Base-by-base conservation (phyloP, 2,329 filamentous ascomycete genomes). In the Beauveria rudraprayagi region DNA sequence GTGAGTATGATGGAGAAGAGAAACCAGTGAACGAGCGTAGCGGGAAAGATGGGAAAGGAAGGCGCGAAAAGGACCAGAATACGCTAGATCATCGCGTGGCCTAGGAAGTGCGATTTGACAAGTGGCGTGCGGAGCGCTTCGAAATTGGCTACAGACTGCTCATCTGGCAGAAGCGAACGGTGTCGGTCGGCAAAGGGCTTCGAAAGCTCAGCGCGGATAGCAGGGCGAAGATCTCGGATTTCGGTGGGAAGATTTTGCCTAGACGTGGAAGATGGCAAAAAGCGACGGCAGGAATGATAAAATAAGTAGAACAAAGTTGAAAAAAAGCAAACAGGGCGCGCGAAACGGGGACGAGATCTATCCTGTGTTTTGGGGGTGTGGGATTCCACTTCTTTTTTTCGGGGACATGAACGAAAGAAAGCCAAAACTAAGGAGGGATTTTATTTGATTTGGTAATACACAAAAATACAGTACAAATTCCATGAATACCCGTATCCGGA, bases 291-390 rank as follows among this genome's bases (percentile, higher is more conserved):
- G 34, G 11, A 37, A 37, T 37, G 34, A 16, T 37, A 37, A 37
- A 37, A 16, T 16, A 57, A 57, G 61, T 46, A 62, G 61, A 64
- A 53, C 41, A 65, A 61, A 55, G 64, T 58, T 52, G 51, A 52
- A 51, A 43, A 43, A 37, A 53, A 53, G 34, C 46, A 37, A 37
- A 37, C 34, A 16, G 34, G 34, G 34, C 34, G 11, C 34, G 34
- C 11, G 14, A 37, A 10, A 56, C 46, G 60, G 55, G 60, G 56
- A 62, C 55, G 62, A 61, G 59, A 44, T 55, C 59, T 58, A 50
- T 34, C 54, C 37, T 22, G 19, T 22, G 47, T 43, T 47, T 50
- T 24, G 26, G 28, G 40, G 43, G 43, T 41, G 56, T 51, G 47
- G 47, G 56, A 59, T 59, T 59, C 56, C 56, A 59, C 56, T 59